Evolutionary conservation across 257 asterid genomes (phyloP).

Genomic region (Lycium barbarum): DNA sequence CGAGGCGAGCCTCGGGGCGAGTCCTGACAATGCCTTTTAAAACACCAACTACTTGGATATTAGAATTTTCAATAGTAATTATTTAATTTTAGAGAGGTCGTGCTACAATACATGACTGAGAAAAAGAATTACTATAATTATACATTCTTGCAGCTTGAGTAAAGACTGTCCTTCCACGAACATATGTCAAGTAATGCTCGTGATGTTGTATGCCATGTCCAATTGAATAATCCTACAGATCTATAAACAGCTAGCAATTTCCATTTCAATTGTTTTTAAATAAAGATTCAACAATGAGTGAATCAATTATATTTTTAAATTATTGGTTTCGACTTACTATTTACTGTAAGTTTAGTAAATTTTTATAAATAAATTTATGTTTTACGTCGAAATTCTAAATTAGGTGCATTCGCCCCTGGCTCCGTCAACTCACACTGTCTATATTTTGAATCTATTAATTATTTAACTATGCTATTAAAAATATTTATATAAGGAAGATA

Average conservation of each 20-base stretch:
- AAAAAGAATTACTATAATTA: background rate
- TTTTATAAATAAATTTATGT: too few species aligned
- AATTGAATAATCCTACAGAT: constrained; percentile 22
- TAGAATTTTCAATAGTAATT: background rate
- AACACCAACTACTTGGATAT: constrained; percentile 7
- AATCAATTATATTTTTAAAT: too few species aligned
- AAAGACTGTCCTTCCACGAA: constrained; percentile 46
- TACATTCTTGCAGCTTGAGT: background rate
- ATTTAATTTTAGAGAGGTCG: constrained; percentile 4
- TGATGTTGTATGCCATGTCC: constrained; percentile 39
- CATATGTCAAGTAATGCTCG: constrained; percentile 34
- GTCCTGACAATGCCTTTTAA: too few species aligned
- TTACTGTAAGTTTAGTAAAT: too few species aligned
- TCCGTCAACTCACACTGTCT: background rate
- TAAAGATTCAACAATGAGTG: background rate
- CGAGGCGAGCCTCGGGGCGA: too few species aligned
- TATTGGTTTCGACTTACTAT: too few species aligned
- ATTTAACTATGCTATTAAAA: too few species aligned
- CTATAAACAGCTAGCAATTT: constrained; percentile 25
- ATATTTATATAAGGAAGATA: background rate
- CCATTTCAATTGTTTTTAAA: background rate
- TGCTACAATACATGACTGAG: constrained; percentile 15
- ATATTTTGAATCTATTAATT: too few species aligned
- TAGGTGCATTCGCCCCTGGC: too few species aligned
- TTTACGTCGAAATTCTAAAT: too few species aligned